Evolutionary conservation across 805 yeast species (phyloP), one percentile per base, ranked within the genome.

Genomic region (Clavispora fructus): DNA sequence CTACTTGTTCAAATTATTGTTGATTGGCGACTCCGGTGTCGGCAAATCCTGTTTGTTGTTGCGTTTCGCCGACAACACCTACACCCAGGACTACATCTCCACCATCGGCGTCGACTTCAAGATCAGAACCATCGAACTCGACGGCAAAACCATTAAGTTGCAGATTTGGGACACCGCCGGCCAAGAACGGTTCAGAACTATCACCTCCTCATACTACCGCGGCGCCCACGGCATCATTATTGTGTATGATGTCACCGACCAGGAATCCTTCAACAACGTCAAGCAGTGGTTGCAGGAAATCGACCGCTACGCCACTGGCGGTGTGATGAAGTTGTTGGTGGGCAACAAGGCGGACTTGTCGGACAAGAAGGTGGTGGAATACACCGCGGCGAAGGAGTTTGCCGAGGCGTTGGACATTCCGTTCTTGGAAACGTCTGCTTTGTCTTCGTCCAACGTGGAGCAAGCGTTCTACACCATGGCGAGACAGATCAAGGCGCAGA

Each of bases 111-210:
- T 94, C 44, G 99, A 94, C 67, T 94, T 94, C 77, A 81, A 81
- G 65, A 86, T 86, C 65, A 83, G 90, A 73, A 87, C 94, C 42
- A 85, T 87, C 46, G 98, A 94, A 65, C 77, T 94, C 50, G 97
- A 94, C 59, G 98, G 98, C 55, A 94, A 94, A 75, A 88, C 96
- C 45, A 94, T 94, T 65, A 94, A 94, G 73, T 79, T 94, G 63
- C 99, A 94, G 74, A 92, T 94, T 64, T 94, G 99, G 99, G 99
- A 94, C 66, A 94, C 99, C 46, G 99, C 98, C 11, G 99, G 99
- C 40, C 99, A 94, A 74, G 99, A 94, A 69, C 78, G 99, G 60
- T 94, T 94, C 75, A 84, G 98, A 72, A 94, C 99, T 43, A 92
- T 92, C 71, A 94, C 98, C 11, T 87, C 97, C 12, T 88, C 97